phyloP scores from a whole-genome alignment of 495 filamentous ascomycete genomes.

The Rhypophila decipiens region DNA sequence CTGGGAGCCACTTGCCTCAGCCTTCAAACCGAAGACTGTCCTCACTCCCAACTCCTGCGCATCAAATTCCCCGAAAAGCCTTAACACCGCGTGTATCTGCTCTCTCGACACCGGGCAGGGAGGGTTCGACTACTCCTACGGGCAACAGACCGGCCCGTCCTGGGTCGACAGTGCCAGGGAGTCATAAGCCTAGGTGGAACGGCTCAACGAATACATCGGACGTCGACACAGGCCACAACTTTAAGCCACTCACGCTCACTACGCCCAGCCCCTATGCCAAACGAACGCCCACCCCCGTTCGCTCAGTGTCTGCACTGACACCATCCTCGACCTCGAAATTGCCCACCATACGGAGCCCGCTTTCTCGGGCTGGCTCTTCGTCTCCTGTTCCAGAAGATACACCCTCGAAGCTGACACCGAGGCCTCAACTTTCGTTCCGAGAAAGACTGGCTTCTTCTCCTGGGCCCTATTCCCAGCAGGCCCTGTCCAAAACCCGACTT shows the following conservation, averaged over 20 bases:
- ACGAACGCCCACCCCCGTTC: conserved; percentile 20
- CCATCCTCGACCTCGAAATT: conserved; percentile 37
- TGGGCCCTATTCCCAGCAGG: conserved; percentile 24
- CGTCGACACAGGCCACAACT: conserved; percentile 61
- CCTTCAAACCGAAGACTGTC: conserved; percentile 32
- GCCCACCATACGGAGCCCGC: conserved; percentile 40
- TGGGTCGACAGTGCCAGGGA: conserved; percentile 38
- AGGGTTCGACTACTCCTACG: conserved; percentile 52
- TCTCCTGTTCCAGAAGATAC: conserved; percentile 36
- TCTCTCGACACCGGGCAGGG: conserved; percentile 37
- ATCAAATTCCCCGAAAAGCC: conserved; percentile 18
- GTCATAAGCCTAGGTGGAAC: conserved; percentile 81
- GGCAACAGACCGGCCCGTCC: conserved; percentile 43
- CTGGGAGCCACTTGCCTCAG: conserved; percentile 35
- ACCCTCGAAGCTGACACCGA: conserved; percentile 24
- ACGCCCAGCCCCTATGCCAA: conserved; percentile 60
- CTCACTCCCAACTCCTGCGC: conserved; percentile 20
- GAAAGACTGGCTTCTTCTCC: conserved; percentile 42
- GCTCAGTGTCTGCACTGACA: conserved; percentile 33
- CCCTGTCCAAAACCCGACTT: conserved; percentile 30
- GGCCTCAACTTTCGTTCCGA: conserved; percentile 41
- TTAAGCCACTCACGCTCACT: conserved; percentile 56
- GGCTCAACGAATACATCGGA: conserved; percentile 62
- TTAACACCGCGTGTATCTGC: conserved; percentile 31
- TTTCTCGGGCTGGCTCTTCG: conserved; percentile 33